Conservation (phyloP, 208 protist genomes). For the Leishmania gerbilli region DNA sequence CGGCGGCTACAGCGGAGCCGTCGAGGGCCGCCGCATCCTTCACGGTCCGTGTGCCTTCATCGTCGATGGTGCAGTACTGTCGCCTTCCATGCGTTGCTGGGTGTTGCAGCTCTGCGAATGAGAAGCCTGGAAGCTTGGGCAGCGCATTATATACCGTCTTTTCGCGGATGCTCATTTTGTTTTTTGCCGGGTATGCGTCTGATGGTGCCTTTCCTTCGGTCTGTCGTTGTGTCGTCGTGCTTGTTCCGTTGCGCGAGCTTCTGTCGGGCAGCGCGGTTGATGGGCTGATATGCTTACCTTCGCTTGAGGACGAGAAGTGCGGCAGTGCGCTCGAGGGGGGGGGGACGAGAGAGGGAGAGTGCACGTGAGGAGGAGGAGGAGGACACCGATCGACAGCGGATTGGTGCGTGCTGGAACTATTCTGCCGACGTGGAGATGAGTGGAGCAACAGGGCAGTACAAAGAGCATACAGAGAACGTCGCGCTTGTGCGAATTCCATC, state of each 20-base stretch:
- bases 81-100: conserved; percentile 40
- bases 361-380: neutral
- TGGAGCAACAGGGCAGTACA: neutral
- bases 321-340: neutral
- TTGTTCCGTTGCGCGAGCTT: neutral
- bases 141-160: conserved; percentile 86
- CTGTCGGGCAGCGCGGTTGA: neutral
- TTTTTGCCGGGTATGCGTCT: neutral
- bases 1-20: conserved; percentile 2
- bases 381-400: neutral
- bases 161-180: conserved; percentile 39
- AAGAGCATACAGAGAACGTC: too few species aligned
- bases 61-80: conserved; percentile 56
- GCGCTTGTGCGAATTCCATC: neutral
- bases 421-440: neutral
- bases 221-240: neutral
- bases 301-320: neutral
- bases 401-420: neutral
- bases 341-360: neutral
- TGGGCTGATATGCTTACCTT: neutral
- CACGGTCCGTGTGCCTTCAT: conserved; percentile 58
- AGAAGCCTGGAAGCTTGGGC: conserved; percentile 82
- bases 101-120: conserved; percentile 75
- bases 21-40: conserved; percentile 16
- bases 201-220: neutral